phyloP scores from a whole-genome alignment of 176 grass and related monocot genomes.

The Typha latifolia region DNA sequence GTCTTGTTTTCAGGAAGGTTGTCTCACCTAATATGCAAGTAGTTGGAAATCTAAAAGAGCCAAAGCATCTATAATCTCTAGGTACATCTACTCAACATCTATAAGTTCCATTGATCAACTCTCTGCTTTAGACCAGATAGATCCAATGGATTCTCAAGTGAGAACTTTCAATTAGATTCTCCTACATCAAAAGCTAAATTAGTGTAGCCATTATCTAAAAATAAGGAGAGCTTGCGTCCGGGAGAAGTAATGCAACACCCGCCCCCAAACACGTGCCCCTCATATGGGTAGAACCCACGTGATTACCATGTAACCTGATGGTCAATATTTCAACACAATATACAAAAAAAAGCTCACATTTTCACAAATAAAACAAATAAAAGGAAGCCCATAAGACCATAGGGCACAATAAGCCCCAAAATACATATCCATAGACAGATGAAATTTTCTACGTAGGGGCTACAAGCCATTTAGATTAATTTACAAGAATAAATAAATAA shows the following conservation, averaged over 20 bases:
- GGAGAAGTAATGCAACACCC: conserved; percentile 21
- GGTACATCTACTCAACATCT: conserved; percentile 28
- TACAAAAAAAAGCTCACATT: no score
- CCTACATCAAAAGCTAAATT: conserved; percentile 21
- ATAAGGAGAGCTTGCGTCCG: conserved; percentile 13
- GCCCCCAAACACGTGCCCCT: no score
- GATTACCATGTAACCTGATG: no score
- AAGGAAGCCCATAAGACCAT: no score
- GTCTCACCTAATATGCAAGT: conserved; percentile 16
- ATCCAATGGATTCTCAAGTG: conserved; percentile 21
- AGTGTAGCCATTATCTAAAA: conserved; percentile 21
- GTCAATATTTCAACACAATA: no score
- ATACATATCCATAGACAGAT: no score
- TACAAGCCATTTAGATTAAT: no score
- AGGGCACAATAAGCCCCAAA: no score
- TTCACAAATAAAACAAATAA: no score
- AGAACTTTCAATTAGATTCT: conserved; percentile 27
- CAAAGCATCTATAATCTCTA: conserved; percentile 29
- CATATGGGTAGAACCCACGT: no score
- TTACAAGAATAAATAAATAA: no score
- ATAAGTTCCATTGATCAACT: conserved; percentile 14
- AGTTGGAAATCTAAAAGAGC: conserved; percentile 30
- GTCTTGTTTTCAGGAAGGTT: conserved; percentile 13
- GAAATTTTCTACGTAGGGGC: no score
- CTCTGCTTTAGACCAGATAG: conserved; percentile 13